Conservation (phyloP, 352 stramenopile genomes). For the Globisporangium middletonii region DNA sequence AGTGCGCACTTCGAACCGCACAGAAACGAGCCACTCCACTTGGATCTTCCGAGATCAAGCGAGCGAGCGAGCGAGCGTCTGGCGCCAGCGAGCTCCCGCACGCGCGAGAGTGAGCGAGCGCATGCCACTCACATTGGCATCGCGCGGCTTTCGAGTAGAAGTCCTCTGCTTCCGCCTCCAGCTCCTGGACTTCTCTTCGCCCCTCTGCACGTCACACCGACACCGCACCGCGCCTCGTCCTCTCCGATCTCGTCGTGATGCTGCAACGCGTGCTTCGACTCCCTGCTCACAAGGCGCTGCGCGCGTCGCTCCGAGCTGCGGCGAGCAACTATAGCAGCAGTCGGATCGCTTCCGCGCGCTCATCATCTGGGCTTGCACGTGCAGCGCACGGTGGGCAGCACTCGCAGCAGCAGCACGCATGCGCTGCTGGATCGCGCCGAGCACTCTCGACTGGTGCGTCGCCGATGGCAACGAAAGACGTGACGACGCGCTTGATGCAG, state of each 20-base stretch:
- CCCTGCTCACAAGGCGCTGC: constrained; percentile 11
- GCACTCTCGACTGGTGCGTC: constrained; percentile 6
- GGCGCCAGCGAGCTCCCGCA: too few species aligned
- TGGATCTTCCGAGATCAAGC: too few species aligned
- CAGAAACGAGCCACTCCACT: too few species aligned
- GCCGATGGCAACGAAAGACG: constrained; percentile 34
- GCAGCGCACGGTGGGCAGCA: neutral
- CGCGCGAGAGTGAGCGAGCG: too few species aligned
- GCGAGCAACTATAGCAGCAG: neutral
- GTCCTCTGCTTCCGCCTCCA: too few species aligned
- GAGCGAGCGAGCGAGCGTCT: too few species aligned
- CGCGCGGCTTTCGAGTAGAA: too few species aligned
- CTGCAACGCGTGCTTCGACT: constrained; percentile 18
- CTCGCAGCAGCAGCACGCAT: neutral
- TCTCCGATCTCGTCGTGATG: constrained; percentile 1
- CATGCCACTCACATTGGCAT: too few species aligned
- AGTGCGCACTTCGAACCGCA: too few species aligned
- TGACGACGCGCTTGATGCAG: constrained; percentile 49
- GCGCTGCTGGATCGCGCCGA: neutral
- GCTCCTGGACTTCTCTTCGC: too few species aligned
- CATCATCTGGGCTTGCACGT: neutral
- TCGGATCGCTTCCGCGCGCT: neutral
- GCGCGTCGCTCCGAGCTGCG: constrained; percentile 4
- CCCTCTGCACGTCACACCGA: too few species aligned
- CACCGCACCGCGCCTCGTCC: neutral